These are phyloP conservation scores for Geum urbanum DNA, from an alignment of 306 rosid species.

Conservation along the genomic window DNA sequence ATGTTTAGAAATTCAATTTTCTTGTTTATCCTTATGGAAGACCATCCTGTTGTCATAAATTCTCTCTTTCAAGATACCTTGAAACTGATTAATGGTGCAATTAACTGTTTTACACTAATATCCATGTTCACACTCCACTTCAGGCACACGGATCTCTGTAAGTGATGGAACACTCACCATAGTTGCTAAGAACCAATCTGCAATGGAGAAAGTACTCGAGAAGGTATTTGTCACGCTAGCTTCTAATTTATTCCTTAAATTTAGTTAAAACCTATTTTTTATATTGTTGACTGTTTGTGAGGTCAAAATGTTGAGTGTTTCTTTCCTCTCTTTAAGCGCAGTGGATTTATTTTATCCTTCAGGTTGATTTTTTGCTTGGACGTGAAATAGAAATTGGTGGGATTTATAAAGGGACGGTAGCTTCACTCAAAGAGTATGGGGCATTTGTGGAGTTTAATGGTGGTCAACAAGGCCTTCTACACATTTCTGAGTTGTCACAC, in stretches of 20 bases:
- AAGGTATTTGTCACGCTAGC: slow-evolving; percentile 48
- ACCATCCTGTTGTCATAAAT: too few species aligned
- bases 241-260: not conserved
- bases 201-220: slow-evolving; percentile 74
- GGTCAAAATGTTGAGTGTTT: not conserved
- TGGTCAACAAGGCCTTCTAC: slow-evolving; percentile 95
- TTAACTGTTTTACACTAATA: not conserved
- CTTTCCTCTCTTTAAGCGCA: not conserved
- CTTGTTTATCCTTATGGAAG: too few species aligned
- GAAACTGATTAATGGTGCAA: not conserved
- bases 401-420: slow-evolving; percentile 64
- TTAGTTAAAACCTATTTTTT: not conserved
- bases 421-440: slow-evolving; percentile 77
- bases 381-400: slow-evolving; percentile 95
- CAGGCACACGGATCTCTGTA: slow-evolving; percentile 87
- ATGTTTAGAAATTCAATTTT: not conserved
- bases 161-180: slow-evolving; percentile 87
- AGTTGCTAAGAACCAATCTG: slow-evolving; percentile 70
- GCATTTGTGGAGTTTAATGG: slow-evolving; percentile 95
- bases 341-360: slow-evolving; percentile 26
- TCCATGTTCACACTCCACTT: slow-evolving; percentile 20
- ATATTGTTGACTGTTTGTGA: not conserved
- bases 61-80: not conserved
- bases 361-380: slow-evolving; percentile 84
- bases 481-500: slow-evolving; percentile 88